A percentile compares a stretch with the other conserved stretches of the same genome.
phyloP scores from a whole-genome alignment of 768 basidiomycete genomes.

The Boletus pseudopeckii region DNA sequence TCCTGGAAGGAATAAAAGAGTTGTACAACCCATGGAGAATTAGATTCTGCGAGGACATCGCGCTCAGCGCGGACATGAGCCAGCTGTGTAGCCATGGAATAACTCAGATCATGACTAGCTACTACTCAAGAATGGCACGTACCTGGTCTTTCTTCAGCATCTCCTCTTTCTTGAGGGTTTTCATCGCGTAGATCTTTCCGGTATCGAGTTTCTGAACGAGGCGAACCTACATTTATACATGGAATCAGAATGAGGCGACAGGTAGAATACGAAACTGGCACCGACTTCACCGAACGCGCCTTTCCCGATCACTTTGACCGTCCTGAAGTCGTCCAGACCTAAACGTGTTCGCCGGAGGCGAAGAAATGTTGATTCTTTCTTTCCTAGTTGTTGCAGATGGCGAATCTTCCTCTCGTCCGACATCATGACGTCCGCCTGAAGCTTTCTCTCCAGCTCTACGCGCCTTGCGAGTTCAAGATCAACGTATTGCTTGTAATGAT shows the following conservation, averaged over 20 bases:
- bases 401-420: slow-evolving; percentile 85
- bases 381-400: slow-evolving; percentile 78
- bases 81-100: slow-evolving; percentile 47
- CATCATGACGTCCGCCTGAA: slow-evolving; percentile 64
- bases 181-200: slow-evolving; percentile 99
- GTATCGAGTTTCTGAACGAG: slow-evolving; percentile 96
- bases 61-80: slow-evolving; percentile 98
- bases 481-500: neutral
- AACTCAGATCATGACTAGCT: slow-evolving; percentile 5
- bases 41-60: slow-evolving; percentile 93
- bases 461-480: slow-evolving; percentile 48
- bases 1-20: slow-evolving; percentile 99
- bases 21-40: slow-evolving; percentile 95
- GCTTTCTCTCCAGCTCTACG: slow-evolving; percentile 78
- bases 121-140: slow-evolving; percentile 16
- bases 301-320: slow-evolving; percentile 98
- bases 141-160: slow-evolving; percentile 99
- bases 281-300: slow-evolving; percentile 96
- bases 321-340: slow-evolving; percentile 88
- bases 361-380: slow-evolving; percentile 86
- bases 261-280: neutral
- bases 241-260: neutral
- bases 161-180: slow-evolving; percentile 93
- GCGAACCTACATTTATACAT: slow-evolving; percentile 52
- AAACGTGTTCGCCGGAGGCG: slow-evolving; percentile 86